These are phyloP conservation scores for Yamadazyma blattariae DNA, from an alignment of 1,139 yeast species.

Conservation along the genomic window DNA sequence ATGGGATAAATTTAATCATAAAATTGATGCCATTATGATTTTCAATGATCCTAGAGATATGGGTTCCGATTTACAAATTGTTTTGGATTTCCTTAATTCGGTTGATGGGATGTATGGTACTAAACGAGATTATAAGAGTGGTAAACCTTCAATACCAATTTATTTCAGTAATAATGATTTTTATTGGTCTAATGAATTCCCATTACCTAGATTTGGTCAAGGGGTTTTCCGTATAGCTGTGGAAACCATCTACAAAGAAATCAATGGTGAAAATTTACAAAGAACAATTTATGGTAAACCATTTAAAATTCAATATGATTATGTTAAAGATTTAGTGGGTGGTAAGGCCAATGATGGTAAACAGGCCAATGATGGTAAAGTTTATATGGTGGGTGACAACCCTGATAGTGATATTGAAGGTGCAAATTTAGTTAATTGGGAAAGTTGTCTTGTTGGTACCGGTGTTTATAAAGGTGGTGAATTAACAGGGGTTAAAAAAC, in stretches of 20 bases:
- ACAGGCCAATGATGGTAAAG: constrained; percentile 33
- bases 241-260: constrained; percentile 59
- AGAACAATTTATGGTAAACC: constrained; percentile 84
- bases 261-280: constrained; percentile 45
- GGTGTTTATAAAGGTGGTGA: constrained; percentile 85
- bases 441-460: constrained; percentile 74
- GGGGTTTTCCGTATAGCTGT: constrained; percentile 77
- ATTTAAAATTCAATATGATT: constrained; percentile 73
- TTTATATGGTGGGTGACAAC: constrained; percentile 96
- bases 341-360: no score
- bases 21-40: constrained; percentile 73
- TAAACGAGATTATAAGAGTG: constrained; percentile 25
- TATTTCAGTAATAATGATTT: constrained; percentile 86
- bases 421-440: constrained; percentile 87
- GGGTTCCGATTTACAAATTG: constrained; percentile 81
- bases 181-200: constrained; percentile 86
- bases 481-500: constrained; percentile 23
- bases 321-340: constrained; percentile 43
- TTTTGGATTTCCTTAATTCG: constrained; percentile 69
- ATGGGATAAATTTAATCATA: constrained; percentile 14
- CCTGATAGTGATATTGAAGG: constrained; percentile 92
- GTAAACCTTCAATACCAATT: constrained; percentile 69
- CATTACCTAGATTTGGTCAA: constrained; percentile 83
- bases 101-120: constrained; percentile 69
- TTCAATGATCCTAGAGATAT: constrained; percentile 92